Evolutionary conservation across 306 rosid species (phyloP), one percentile per base, ranked within the genome.

Genomic region (Astragalus glycyphyllos): DNA sequence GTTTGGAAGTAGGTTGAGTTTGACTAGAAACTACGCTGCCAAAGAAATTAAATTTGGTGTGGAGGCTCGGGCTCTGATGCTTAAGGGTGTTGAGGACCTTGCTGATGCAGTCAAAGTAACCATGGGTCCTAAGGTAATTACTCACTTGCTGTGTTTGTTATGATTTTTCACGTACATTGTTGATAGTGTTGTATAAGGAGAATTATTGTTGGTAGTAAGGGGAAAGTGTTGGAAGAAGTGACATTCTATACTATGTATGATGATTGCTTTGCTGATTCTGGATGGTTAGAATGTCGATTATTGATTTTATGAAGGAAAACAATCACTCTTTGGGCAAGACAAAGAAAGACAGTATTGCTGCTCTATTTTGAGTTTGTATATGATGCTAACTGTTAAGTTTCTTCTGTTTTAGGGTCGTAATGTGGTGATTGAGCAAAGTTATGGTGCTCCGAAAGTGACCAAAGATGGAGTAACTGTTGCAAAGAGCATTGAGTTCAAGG

Each of bases 401-500:
- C 20, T 80, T n/a, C 37, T 83, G 64, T 54, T 69, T 56, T 45
- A 93, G 98, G 98, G 98, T 26, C 94, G 98, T 40, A 83, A 83
- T 84, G 97, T 93, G 58, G 92, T 93, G 60, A 83, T 93, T 55
- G 97, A 93, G 73, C 97, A 93, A 84, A 88, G 98, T 71, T 93
- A 14, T 76, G 97, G 98, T 47, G 90, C 94, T 42, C 98, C 98
- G 3, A 93, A 89, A 83, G 97, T 93, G 37, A 93, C 98, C 15
- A 93, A 93, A 69, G 97, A 93, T 74, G 98, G 98, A 56, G 98
- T 93, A 14, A 90, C 98, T 7, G 97, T 93, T 29, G 98, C 98
- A 3, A 93, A 90, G 86, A 90, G 96, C 71, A 84, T 93, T 58
- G 97, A 90, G 68, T 93, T 93, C 58, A 88, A 93, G 85, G 97